These are phyloP conservation scores for Arabis alpina DNA, from an alignment of 345 rosid genomes.

Conservation along the genomic window DNA sequence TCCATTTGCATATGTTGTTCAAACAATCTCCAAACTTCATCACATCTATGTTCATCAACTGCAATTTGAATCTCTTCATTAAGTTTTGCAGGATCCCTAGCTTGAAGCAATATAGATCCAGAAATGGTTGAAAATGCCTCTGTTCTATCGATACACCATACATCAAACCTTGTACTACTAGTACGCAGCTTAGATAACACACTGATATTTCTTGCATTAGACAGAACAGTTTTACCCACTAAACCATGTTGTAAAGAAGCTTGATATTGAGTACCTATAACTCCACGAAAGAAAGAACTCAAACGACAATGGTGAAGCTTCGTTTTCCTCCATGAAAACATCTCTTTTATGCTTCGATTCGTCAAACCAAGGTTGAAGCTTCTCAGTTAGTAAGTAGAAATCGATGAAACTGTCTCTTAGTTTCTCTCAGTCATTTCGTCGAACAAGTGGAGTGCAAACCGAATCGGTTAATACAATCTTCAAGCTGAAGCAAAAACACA, in stretches of 20 bases:
- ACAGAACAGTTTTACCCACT: neutral
- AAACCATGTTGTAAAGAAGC: conserved; percentile 27
- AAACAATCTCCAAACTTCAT: conserved; percentile 68
- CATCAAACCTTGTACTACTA: conserved; percentile 20
- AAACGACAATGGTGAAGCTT: conserved; percentile 33
- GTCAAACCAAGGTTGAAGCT: neutral
- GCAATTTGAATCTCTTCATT: conserved; percentile 65
- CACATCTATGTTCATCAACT: conserved; percentile 54
- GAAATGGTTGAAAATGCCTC: conserved; percentile 49
- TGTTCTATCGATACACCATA: conserved; percentile 27
- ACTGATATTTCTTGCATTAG: conserved; percentile 2
- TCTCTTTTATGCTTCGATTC: neutral
- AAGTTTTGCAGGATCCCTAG: conserved; percentile 76
- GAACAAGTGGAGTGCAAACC: conserved; percentile 25
- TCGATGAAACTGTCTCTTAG: conserved; percentile 4
- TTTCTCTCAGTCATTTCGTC: conserved; percentile 35
- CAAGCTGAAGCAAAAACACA: neutral
- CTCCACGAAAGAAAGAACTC: conserved; percentile 37
- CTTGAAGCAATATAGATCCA: conserved; percentile 75
- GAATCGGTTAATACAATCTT: neutral
- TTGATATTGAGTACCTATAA: conserved; percentile 31
- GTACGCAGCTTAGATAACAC: conserved; percentile 11
- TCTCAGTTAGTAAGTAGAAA: neutral
- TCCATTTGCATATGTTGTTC: conserved; percentile 85
- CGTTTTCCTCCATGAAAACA: conserved; percentile 31